Evolutionary conservation across 306 rosid species (phyloP).

Genomic region (Arachis hypogaea): DNA sequence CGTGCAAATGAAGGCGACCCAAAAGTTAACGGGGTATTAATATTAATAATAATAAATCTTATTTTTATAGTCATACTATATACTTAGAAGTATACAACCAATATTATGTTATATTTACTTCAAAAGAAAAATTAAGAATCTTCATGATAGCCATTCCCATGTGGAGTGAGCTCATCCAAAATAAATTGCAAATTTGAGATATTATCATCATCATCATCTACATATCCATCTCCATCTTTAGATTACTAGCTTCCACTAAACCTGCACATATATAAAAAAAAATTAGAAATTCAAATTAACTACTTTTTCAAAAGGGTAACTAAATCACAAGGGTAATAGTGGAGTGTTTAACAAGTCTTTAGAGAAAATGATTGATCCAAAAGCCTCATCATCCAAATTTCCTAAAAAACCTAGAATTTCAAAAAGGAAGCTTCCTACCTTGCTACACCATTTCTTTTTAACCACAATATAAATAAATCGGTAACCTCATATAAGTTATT

Average conservation of each 20-base stretch:
- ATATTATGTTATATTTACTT: constrained; percentile 70
- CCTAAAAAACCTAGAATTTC: constrained; percentile 12
- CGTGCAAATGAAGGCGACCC: constrained; percentile 10
- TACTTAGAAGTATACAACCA: constrained; percentile 57
- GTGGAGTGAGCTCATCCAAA: constrained; percentile 47
- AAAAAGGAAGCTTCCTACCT: neutral
- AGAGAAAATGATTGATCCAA: constrained; percentile 14
- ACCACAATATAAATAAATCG: too few relatives aligned
- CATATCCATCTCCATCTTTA: constrained; percentile 77
- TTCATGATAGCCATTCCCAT: constrained; percentile 42
- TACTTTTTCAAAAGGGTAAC: constrained; percentile 17
- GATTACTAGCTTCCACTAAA: constrained; percentile 59
- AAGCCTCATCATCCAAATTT: constrained; percentile 8
- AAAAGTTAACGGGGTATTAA: constrained; percentile 46
- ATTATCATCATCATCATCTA: constrained; percentile 75
- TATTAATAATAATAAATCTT: constrained; percentile 13
- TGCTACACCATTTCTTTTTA: neutral
- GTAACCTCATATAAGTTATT: too few relatives aligned
- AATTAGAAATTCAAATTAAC: constrained; percentile 12
- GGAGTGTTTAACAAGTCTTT: neutral
- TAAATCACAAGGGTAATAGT: neutral
- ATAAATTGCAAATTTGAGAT: constrained; percentile 39
- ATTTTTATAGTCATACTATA: constrained; percentile 54
- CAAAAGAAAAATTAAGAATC: constrained; percentile 41
- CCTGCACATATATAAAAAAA: constrained; percentile 46